These are phyloP conservation scores for Pythium dissotocum DNA, from an alignment of 352 stramenopile genomes.

Conservation along the genomic window DNA sequence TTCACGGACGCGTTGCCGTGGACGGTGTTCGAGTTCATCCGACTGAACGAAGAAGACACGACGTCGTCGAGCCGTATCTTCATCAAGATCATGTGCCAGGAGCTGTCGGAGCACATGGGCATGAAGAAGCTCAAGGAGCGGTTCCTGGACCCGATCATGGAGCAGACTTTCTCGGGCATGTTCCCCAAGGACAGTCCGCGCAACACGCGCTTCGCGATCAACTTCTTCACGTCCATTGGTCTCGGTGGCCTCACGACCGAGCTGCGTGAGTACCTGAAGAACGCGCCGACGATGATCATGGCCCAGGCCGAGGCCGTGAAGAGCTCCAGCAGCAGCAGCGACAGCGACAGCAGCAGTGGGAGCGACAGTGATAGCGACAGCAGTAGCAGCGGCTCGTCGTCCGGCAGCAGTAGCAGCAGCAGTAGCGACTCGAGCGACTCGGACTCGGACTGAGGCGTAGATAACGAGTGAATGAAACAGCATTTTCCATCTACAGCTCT, in stretches of 20 bases:
- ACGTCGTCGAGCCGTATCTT: constrained; percentile 99
- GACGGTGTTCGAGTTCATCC: constrained; percentile 96
- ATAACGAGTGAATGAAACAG: neutral
- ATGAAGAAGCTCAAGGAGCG: constrained; percentile 95
- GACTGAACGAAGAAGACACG: constrained; percentile 98
- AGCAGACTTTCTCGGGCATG: constrained; percentile 92
- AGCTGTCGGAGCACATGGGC: constrained; percentile 97
- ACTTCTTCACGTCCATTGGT: constrained; percentile 99
- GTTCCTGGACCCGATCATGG: constrained; percentile 93
- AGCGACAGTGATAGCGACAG: constrained; percentile 41
- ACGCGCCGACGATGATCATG: constrained; percentile 95
- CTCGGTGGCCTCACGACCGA: constrained; percentile 97
- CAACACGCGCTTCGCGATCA: constrained; percentile 99
- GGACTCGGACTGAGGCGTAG: constrained; percentile 35
- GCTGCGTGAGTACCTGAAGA: constrained; percentile 96
- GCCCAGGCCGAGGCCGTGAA: constrained; percentile 48
- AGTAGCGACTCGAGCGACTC: constrained; percentile 28
- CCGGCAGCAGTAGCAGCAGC: constrained; percentile 31
- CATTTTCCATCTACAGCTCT: neutral
- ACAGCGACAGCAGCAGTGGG: constrained; percentile 41
- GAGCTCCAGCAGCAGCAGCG: constrained; percentile 20
- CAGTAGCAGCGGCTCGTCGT: constrained; percentile 37
- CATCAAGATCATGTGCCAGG: constrained; percentile 99
- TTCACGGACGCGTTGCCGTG: constrained; percentile 98
- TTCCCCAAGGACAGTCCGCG: constrained; percentile 97